Evolutionary conservation across 2,329 filamentous ascomycete genomes (phyloP), one percentile per base, ranked within the genome.

Genomic region (Chrysosporium queenslandicum): DNA sequence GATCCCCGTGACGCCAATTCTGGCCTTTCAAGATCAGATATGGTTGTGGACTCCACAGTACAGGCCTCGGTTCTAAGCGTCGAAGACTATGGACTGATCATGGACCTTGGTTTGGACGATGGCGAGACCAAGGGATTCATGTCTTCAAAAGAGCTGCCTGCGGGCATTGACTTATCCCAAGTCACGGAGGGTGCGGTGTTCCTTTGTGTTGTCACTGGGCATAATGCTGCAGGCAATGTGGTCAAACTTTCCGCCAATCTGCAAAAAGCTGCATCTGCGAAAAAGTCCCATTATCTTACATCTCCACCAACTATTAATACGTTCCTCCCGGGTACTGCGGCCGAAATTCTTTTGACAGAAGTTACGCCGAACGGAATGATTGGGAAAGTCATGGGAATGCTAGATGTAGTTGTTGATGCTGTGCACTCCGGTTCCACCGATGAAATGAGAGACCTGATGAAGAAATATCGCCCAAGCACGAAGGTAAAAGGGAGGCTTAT

Each of bases 41-140:
- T 96, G 8, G 81, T 92, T 8, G 70, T 78, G 37, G 85, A 94
- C 63, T 77, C 76, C 58, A 89, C 86, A 42, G 74, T 97, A 18
- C 94, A 97, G 77, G 91, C 89, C 1, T 85, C 89, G 0, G 83
- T 98, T 23, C 71, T 79, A 47, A 98, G 91, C 68, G 85, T 94
- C n/a, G 91, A 98, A 68, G 94, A 98, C 61, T 90, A 95, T 63
- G 92, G 92, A 56, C 78, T 92, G 53, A 80, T 97, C 52, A 95
- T 98, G 88, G 88, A 96, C 60, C 71, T 97, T 34, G 88, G 88
- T 16, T 74, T 97, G 5, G 75, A 82, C 32, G 80, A 82, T 50
- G 71, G 77, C 29, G 77, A 80, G 34, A 67, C 90, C 49, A 52
- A 43, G 55, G 92, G 87, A 2, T 98, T 98, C 70, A 76, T 98